Evolutionary conservation across 306 rosid species (phyloP).

Genomic region (Bauhinia variegata): DNA sequence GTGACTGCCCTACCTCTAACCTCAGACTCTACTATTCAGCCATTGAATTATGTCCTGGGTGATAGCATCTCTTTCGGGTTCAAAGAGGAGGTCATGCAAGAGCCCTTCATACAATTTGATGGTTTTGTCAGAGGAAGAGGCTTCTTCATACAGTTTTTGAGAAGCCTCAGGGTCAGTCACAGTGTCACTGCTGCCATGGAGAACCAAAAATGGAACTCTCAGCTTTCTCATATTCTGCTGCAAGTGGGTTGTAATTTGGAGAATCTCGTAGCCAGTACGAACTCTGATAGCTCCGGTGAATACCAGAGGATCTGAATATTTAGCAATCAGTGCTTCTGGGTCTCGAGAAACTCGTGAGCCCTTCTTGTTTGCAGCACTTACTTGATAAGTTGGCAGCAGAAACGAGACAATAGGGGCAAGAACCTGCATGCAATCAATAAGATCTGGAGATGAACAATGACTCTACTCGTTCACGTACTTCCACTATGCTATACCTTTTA

Average conservation of each 20-base stretch:
- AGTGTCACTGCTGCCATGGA: conserved; percentile 58
- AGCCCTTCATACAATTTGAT: conserved; percentile 72
- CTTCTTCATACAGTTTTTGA: conserved; percentile 60
- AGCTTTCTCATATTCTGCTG: conserved; percentile 52
- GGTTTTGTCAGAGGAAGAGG: conserved; percentile 75
- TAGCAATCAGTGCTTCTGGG: conserved; percentile 77
- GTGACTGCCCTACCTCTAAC: not conserved
- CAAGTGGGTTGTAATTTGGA: conserved; percentile 49
- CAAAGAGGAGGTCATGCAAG: conserved; percentile 82
- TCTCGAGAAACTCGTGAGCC: conserved; percentile 70
- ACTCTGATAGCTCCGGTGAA: conserved; percentile 57
- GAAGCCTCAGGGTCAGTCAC: conserved; percentile 61
- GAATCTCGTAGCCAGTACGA: conserved; percentile 63
- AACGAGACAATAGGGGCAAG: conserved; percentile 77
- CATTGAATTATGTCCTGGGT: conserved; percentile 63
- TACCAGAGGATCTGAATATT: conserved; percentile 69
- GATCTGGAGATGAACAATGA: not conserved
- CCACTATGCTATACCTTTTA: conserved; percentile 63
- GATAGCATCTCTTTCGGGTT: conserved; percentile 73
- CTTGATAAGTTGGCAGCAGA: conserved; percentile 70
- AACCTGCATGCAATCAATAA: conserved; percentile 51
- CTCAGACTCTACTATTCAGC: conserved; percentile 63
- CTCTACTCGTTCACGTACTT: conserved; percentile 82
- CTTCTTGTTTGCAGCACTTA: conserved; percentile 64
- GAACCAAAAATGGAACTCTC: conserved; percentile 55